Base-by-base conservation (phyloP, 129 eudicot genomes). In the Kitagawia praeruptora region DNA sequence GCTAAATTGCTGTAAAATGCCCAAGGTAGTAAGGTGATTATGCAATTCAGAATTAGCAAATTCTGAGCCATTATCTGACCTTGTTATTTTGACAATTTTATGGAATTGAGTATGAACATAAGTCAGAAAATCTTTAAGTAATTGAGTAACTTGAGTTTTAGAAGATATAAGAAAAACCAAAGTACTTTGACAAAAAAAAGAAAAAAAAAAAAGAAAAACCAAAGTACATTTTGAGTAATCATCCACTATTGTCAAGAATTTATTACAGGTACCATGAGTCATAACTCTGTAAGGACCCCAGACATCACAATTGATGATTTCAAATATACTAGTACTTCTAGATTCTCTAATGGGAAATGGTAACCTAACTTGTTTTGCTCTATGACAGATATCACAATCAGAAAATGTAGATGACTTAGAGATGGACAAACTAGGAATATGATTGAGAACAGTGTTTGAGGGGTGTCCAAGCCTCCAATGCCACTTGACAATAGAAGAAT, bases 161-260 rank as follows among this genome's bases (percentile, higher is more conserved):
- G 12, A 4, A 28, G 21, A n/a, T 2, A 49, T 2, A 0, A 80
- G 13, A 37, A 13, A n/a, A n/a, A n/a, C n/a, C n/a, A n/a, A n/a
- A n/a, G n/a, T n/a, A n/a, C n/a, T n/a, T n/a, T n/a, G n/a, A n/a
- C n/a, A n/a, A n/a, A n/a, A n/a, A n/a, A n/a, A n/a, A n/a, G n/a
- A n/a, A n/a, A n/a, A n/a, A n/a, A n/a, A n/a, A n/a, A n/a, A n/a
- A n/a, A n/a, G n/a, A n/a, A n/a, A 47, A 2, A 31, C 21, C 78
- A 78, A 80, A 18, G 71, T 71, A 1, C 15, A 16, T 38, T 75
- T 31, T 0, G 77, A 38, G 25, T 0, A 51, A 12, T 80, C 77
- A 49, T 72, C 77, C 0, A 80, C 77, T 4, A 80, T 49, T 9
- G 77, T 70, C 0, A 80, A 25, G 15, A 80, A 80, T 4, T 48